These are phyloP conservation scores for Tricholoma hemisulphureum DNA, from an alignment of 768 basidiomycete species.

Conservation along the genomic window DNA sequence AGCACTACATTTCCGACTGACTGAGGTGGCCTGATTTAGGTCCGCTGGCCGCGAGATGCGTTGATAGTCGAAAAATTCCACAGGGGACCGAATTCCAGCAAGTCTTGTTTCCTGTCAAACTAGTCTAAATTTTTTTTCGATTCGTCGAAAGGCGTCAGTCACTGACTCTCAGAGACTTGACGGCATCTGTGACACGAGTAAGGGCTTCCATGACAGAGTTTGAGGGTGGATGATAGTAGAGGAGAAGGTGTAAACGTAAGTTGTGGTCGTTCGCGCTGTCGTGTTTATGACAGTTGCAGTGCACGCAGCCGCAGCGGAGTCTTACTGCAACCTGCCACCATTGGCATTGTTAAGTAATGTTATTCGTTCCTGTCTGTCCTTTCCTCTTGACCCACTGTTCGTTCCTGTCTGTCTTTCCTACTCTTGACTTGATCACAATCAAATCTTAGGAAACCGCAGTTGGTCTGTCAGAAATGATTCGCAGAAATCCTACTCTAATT, in stretches of 20 bases:
- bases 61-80: slow-evolving; percentile 83
- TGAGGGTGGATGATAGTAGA: slow-evolving; percentile 3
- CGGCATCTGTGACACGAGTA: slow-evolving; percentile 61
- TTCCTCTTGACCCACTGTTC: background rate
- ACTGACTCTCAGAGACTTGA: slow-evolving; percentile 71
- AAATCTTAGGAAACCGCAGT: too few relatives aligned
- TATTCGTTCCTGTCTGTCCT: slow-evolving; percentile 17
- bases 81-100: slow-evolving; percentile 66
- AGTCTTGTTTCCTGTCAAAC: slow-evolving; percentile 68
- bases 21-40: slow-evolving; percentile 74
- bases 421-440: too few relatives aligned
- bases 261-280: slow-evolving; percentile 6
- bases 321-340: slow-evolving; percentile 5
- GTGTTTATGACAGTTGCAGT: background rate
- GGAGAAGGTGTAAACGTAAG: slow-evolving; percentile 13
- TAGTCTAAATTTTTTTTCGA: background rate
- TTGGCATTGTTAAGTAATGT: slow-evolving; percentile 9
- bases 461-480: slow-evolving; percentile 53
- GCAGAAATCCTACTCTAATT: slow-evolving; percentile 73
- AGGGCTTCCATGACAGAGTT: slow-evolving; percentile 57
- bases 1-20: slow-evolving; percentile 31
- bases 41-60: slow-evolving; percentile 84
- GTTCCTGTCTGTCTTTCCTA: too few relatives aligned
- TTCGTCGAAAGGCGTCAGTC: slow-evolving; percentile 9
- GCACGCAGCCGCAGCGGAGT: slow-evolving; percentile 5